A percentile compares a stretch with the other conserved stretches of the same genome.
Evolutionary conservation across 306 rosid genomes (phyloP).

Genomic region (Malus sieversii): DNA sequence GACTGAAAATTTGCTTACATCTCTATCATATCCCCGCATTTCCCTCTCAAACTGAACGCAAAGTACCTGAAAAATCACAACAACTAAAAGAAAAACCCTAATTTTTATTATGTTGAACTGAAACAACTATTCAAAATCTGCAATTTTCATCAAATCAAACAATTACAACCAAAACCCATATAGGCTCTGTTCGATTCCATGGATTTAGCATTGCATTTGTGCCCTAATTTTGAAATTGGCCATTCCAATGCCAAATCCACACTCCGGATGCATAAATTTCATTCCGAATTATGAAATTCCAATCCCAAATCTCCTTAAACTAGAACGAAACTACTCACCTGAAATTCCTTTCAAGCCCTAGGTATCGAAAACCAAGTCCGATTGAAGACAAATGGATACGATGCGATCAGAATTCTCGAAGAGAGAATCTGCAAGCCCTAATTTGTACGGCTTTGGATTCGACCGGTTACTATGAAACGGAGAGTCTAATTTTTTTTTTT

Average conservation of each 20-base stretch:
- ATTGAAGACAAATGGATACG: neutral
- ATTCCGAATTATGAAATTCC: neutral
- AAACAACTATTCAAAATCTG: neutral
- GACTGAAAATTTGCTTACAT: constrained; percentile 33
- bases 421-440: neutral
- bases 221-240: neutral
- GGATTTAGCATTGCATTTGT: neutral
- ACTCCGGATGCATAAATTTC: neutral
- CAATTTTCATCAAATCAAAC: neutral
- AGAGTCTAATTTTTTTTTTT: too few species aligned
- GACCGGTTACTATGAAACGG: neutral
- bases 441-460: neutral
- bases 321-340: neutral
- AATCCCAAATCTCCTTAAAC: neutral
- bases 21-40: constrained; percentile 57
- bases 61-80: constrained; percentile 4
- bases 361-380: too few species aligned
- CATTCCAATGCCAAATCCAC: neutral
- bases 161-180: neutral
- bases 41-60: constrained; percentile 1
- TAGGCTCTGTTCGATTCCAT: neutral
- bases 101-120: neutral
- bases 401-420: neutral
- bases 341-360: neutral
- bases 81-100: neutral